Conservation (phyloP, 768 basidiomycete species). For the Pleurotus djamor region DNA sequence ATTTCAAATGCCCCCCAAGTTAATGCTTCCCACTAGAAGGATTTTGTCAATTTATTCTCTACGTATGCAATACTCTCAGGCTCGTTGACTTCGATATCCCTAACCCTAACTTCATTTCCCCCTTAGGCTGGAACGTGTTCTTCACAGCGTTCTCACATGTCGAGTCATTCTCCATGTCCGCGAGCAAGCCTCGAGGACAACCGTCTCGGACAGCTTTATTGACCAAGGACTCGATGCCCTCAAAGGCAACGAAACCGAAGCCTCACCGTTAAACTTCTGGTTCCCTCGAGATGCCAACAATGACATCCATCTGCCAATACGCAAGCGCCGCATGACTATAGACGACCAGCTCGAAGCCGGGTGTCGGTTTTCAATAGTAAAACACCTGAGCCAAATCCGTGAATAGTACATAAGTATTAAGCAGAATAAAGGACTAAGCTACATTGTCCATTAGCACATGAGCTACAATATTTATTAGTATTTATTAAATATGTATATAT, state of each 20-base stretch:
- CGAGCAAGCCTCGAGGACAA: neutral
- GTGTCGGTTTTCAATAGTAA: too few species aligned
- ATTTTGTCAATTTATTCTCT: slow-evolving; percentile 1
- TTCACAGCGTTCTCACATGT: slow-evolving; percentile 3
- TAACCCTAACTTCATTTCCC: neutral
- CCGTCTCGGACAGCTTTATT: neutral
- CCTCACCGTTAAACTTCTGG: neutral
- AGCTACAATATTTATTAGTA: neutral
- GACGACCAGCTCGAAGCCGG: neutral
- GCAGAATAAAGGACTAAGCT: too few species aligned
- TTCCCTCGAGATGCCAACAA: neutral
- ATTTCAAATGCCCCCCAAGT: neutral
- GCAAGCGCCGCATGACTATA: neutral
- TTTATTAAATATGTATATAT: neutral
- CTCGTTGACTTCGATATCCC: neutral
- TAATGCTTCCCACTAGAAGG: neutral
- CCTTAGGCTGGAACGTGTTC: neutral
- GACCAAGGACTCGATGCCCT: neutral
- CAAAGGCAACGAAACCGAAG: neutral
- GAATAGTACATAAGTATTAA: too few species aligned
- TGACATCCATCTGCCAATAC: neutral
- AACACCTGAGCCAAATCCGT: too few species aligned
- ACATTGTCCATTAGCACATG: too few species aligned
- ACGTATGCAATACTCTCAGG: neutral
- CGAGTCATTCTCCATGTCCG: slow-evolving; percentile 2